Conservation (phyloP, 169 alveolate species). For the Plasmodium gaboni region DNA sequence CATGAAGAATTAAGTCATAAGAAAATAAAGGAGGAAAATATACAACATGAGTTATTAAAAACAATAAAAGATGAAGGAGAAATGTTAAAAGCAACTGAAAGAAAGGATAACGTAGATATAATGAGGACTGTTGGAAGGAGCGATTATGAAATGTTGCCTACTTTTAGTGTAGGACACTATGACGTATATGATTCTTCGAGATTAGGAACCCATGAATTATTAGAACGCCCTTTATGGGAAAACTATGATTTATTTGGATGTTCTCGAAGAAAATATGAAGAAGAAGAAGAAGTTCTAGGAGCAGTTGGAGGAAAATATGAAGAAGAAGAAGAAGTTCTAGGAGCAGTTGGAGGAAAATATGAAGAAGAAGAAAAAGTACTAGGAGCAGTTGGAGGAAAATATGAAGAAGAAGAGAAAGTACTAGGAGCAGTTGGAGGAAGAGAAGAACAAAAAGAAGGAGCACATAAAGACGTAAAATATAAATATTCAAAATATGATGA, state of each 20-base stretch:
- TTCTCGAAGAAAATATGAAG: not conserved
- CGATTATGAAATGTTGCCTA: not conserved
- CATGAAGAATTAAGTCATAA: no score
- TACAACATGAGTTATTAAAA: no score
- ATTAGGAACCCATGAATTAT: no score
- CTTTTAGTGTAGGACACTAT: no score
- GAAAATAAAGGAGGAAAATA: no score
- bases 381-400: not conserved
- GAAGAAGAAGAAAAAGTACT: slow-evolving; percentile 8
- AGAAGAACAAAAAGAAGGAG: not conserved
- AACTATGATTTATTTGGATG: not conserved
- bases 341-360: not conserved
- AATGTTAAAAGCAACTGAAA: not conserved
- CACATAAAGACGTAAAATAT: no score
- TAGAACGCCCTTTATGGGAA: no score
- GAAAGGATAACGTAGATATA: not conserved
- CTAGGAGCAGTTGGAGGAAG: not conserved
- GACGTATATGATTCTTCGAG: no score
- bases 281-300: not conserved
- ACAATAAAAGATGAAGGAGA: not conserved
- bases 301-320: not conserved
- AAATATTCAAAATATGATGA: not conserved
- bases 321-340: not conserved
- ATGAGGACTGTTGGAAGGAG: not conserved
- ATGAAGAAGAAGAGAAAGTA: slow-evolving; percentile 11